Percentiles rank a stretch among this genome's conserved stretches.
phyloP scores from a whole-genome alignment of 768 basidiomycete species.

The Clathrus columnatus region DNA sequence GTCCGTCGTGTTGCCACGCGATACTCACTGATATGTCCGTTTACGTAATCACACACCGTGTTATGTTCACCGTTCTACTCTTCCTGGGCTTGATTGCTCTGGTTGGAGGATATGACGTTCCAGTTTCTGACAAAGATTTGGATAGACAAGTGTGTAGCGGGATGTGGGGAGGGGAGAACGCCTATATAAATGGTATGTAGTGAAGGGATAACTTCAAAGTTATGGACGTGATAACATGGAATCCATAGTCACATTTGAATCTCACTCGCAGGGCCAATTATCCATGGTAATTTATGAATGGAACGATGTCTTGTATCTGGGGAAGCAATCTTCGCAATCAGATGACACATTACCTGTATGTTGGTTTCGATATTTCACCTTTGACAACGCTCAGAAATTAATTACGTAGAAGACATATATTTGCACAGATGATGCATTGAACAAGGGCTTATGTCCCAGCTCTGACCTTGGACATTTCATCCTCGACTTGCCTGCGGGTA shows the following conservation, averaged over 20 bases:
- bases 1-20: too few relatives aligned
- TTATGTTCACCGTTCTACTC: conserved; percentile 1
- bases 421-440: conserved; percentile 77
- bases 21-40: neutral
- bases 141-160: conserved; percentile 90
- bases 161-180: conserved; percentile 77
- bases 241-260: conserved; percentile 59
- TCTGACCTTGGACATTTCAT: conserved; percentile 87
- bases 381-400: conserved; percentile 12
- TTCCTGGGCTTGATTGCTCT: conserved; percentile 1
- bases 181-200: conserved; percentile 73
- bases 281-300: conserved; percentile 97
- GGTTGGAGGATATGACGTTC: conserved; percentile 45
- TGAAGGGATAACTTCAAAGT: conserved; percentile 14
- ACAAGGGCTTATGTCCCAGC: conserved; percentile 56
- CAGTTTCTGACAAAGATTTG: conserved; percentile 69
- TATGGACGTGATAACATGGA: neutral
- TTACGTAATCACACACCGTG: neutral
- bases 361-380: conserved; percentile 5
- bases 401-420: conserved; percentile 81
- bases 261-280: conserved; percentile 71
- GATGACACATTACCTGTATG: conserved; percentile 57
- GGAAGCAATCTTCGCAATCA: conserved; percentile 48
- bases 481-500: conserved; percentile 57
- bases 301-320: conserved; percentile 78